A percentile compares a stretch with the other conserved stretches of the same genome.
Evolutionary conservation across 495 filamentous ascomycete genomes (phyloP).

Genomic region (Daldinia grandis): DNA sequence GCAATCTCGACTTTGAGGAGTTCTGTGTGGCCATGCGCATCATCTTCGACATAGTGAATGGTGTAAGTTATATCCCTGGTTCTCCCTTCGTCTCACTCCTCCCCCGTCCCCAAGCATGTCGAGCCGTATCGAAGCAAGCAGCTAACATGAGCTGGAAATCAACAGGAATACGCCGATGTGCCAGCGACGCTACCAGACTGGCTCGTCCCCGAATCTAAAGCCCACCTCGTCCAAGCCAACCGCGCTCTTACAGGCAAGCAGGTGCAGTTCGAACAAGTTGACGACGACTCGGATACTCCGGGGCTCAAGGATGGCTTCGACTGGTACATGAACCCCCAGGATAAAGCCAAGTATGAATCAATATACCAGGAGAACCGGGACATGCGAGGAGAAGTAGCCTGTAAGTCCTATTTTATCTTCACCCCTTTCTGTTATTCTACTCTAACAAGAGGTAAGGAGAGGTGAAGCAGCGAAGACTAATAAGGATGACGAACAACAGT

Average conservation of each 20-base stretch:
- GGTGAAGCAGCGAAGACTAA: slow-evolving; percentile 16
- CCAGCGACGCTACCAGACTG: slow-evolving; percentile 87
- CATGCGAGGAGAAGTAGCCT: slow-evolving; percentile 83
- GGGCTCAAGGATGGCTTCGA: slow-evolving; percentile 96
- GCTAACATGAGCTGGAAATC: slow-evolving; percentile 19
- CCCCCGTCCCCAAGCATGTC: background rate
- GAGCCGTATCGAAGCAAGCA: background rate
- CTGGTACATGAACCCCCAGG: slow-evolving; percentile 96
- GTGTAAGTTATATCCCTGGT: slow-evolving; percentile 63
- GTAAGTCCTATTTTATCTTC: slow-evolving; percentile 54
- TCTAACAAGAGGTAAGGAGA: background rate
- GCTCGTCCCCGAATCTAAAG: slow-evolving; percentile 95
- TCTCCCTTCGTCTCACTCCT: background rate
- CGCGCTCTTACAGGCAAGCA: slow-evolving; percentile 79
- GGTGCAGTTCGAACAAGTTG: slow-evolving; percentile 80
- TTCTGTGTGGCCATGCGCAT: slow-evolving; percentile 99
- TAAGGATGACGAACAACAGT: slow-evolving; percentile 58
- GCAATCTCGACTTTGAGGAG: slow-evolving; percentile 97
- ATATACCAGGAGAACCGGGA: slow-evolving; percentile 92
- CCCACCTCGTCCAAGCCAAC: slow-evolving; percentile 90
- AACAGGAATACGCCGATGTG: slow-evolving; percentile 85
- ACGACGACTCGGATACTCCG: slow-evolving; percentile 77
- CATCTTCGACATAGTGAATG: slow-evolving; percentile 96
- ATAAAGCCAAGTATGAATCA: slow-evolving; percentile 92
- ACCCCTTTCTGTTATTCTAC: background rate